Conservation (phyloP, 2,329 filamentous ascomycete species). For the Lomentospora prolificans region DNA sequence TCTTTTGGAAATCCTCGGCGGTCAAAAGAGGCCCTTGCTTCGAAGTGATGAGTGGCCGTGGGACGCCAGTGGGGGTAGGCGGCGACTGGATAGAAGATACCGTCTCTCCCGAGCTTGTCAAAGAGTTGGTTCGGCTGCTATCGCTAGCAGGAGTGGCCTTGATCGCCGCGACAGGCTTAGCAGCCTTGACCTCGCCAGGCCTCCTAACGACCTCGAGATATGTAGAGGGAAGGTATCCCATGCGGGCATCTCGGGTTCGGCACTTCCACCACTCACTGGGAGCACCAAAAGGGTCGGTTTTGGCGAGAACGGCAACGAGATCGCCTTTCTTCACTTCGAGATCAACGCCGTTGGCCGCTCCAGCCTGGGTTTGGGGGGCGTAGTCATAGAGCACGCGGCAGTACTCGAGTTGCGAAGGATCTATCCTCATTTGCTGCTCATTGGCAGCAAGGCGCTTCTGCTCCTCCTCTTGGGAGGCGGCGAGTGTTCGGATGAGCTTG, state of each 20-base stretch:
- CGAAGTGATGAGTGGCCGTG: not conserved
- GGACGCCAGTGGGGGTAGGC: conserved; percentile 24
- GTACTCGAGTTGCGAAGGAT: conserved; percentile 90
- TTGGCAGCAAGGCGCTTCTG: conserved; percentile 46
- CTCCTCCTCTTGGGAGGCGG: conserved; percentile 76
- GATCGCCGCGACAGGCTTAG: conserved; percentile 36
- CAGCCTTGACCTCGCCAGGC: conserved; percentile 30
- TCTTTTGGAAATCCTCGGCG: conserved; percentile 46
- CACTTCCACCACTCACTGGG: conserved; percentile 97
- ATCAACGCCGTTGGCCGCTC: conserved; percentile 62
- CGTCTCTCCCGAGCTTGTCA: conserved; percentile 29
- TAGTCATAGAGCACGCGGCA: conserved; percentile 94
- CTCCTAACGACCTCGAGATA: conserved; percentile 70
- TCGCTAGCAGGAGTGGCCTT: conserved; percentile 38
- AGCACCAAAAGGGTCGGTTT: conserved; percentile 84
- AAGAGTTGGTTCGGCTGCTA: conserved; percentile 35
- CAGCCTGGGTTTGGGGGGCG: conserved; percentile 57
- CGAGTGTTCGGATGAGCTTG: conserved; percentile 82
- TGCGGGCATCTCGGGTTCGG: conserved; percentile 75
- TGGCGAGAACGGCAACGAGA: conserved; percentile 85
- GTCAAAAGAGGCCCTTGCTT: conserved; percentile 41
- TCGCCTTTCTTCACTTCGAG: conserved; percentile 91
- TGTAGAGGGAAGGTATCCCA: conserved; percentile 84
- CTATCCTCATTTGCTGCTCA: conserved; percentile 47
- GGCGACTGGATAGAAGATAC: conserved; percentile 11